A percentile compares a stretch with the other conserved stretches of the same genome.
Evolutionary conservation across 345 rosid species (phyloP).

Genomic region (Turritis glabra): DNA sequence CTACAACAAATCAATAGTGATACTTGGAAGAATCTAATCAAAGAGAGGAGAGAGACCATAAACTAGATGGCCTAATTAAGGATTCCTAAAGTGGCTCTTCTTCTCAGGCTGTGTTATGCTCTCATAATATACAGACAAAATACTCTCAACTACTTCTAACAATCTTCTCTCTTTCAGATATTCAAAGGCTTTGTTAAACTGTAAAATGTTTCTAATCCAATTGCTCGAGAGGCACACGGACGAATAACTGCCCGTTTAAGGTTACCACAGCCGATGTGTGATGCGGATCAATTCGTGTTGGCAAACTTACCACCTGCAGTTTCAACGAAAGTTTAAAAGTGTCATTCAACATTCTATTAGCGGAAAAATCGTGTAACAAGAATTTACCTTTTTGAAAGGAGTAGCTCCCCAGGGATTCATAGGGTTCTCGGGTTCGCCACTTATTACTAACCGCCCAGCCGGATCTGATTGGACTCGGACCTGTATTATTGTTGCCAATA

Average conservation of each 20-base stretch:
- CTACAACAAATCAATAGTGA: constrained; percentile 32
- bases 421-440: constrained; percentile 89
- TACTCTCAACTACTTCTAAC: constrained; percentile 35
- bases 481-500: constrained; percentile 40
- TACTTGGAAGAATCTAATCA: constrained; percentile 18
- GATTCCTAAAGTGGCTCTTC: constrained; percentile 22
- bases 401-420: constrained; percentile 95
- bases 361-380: neutral
- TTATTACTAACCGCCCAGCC: constrained; percentile 83
- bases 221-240: constrained; percentile 76
- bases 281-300: constrained; percentile 81
- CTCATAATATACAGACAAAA: constrained; percentile 39
- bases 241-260: constrained; percentile 77
- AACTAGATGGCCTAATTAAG: constrained; percentile 36
- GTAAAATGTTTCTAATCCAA: constrained; percentile 32
- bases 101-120: constrained; percentile 21
- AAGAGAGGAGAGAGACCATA: constrained; percentile 28
- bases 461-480: constrained; percentile 97
- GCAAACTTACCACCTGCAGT: constrained; percentile 72
- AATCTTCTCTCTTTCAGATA: constrained; percentile 18
- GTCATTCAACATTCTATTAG: neutral
- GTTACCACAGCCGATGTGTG: constrained; percentile 88
- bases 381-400: constrained; percentile 80
- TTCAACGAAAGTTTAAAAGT: neutral
- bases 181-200: constrained; percentile 26